Conservation (phyloP, 257 asterid genomes). For the Jaltomata sinuosa region DNA sequence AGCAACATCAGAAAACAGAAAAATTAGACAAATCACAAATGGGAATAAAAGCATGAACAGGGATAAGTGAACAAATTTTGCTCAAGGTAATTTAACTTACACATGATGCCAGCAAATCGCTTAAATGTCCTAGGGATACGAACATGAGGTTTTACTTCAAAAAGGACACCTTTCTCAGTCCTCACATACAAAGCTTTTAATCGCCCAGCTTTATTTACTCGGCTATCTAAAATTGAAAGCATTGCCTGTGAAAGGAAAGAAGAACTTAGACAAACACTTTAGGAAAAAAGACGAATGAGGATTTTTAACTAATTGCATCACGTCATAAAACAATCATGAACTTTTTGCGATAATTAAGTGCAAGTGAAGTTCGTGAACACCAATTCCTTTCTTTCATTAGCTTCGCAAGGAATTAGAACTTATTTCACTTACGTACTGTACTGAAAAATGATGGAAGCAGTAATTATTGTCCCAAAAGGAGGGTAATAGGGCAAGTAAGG, state of each 20-base stretch:
- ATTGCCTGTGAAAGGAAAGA: constrained; percentile 48
- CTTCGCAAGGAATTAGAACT: neutral
- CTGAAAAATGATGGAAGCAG: neutral
- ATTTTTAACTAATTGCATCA: neutral
- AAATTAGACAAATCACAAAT: neutral
- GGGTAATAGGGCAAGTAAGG: neutral
- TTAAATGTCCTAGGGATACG: constrained; percentile 91
- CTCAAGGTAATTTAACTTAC: constrained; percentile 33
- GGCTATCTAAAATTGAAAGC: constrained; percentile 71
- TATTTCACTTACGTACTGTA: neutral
- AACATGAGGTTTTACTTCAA: constrained; percentile 74
- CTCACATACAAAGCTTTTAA: constrained; percentile 79
- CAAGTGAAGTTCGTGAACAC: neutral
- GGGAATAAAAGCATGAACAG: neutral
- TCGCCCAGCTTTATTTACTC: constrained; percentile 70
- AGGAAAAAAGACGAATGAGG: neutral
- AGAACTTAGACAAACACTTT: neutral
- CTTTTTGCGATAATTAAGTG: neutral
- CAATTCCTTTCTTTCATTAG: neutral
- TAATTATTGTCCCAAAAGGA: neutral
- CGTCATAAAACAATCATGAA: neutral
- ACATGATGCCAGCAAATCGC: constrained; percentile 80
- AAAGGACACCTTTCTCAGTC: constrained; percentile 71
- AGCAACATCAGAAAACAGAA: no score
- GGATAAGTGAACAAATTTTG: neutral